These are phyloP conservation scores for Trifolium fragiferum DNA, from an alignment of 306 rosid genomes.

Conservation along the genomic window DNA sequence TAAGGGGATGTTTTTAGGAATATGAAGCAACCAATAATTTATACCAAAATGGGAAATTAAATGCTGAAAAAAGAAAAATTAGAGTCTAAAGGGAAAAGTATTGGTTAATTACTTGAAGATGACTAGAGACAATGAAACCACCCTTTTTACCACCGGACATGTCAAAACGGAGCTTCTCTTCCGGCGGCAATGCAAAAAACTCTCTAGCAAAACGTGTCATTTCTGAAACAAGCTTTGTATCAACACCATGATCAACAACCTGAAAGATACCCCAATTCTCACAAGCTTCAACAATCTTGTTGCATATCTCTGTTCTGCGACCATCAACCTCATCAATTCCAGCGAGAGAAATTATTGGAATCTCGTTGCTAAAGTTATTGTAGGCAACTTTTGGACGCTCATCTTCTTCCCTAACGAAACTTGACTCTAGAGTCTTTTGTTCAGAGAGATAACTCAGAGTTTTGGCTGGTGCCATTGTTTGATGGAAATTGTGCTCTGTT, in stretches of 20 bases:
- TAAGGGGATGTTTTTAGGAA: background rate
- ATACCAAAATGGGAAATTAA: background rate
- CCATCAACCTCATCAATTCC: conserved; percentile 66
- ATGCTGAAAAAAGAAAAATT: background rate
- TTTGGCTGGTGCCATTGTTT: conserved; percentile 43
- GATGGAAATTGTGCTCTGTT: background rate
- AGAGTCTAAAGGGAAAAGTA: background rate
- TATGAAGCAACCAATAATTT: background rate
- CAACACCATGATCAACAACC: conserved; percentile 82
- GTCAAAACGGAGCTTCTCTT: conserved; percentile 83
- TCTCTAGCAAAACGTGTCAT: conserved; percentile 70
- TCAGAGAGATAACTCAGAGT: conserved; percentile 66
- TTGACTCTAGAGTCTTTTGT: conserved; percentile 58
- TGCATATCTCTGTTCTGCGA: conserved; percentile 56
- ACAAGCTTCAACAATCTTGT: conserved; percentile 74
- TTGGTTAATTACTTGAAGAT: conserved; percentile 69
- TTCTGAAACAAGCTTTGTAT: conserved; percentile 50
- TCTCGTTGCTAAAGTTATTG: conserved; percentile 71
- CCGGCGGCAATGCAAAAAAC: conserved; percentile 77
- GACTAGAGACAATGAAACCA: conserved; percentile 93
- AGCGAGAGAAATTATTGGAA: conserved; percentile 78
- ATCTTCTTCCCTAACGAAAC: conserved; percentile 77
- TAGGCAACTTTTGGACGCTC: conserved; percentile 89
- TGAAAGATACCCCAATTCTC: conserved; percentile 95
- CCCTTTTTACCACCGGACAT: conserved; percentile 97